phyloP scores from a whole-genome alignment of 805 yeast genomes.

The Ogataea pini region DNA sequence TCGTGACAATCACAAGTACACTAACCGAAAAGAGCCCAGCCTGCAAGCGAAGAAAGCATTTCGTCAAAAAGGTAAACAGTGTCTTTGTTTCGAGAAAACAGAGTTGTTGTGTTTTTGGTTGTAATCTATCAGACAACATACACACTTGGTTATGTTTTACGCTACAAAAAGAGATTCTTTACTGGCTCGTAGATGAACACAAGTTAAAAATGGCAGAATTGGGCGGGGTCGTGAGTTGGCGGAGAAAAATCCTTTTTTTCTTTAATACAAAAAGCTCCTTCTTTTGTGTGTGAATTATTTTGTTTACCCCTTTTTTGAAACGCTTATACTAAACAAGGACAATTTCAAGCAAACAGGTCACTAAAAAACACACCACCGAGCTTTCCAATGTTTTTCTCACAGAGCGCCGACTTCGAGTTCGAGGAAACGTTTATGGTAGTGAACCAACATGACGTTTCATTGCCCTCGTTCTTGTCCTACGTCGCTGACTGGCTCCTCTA shows the following conservation, averaged over 20 bases:
- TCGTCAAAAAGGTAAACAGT: not conserved
- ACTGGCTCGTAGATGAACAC: not conserved
- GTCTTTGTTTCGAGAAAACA: not conserved
- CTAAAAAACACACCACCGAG: not conserved
- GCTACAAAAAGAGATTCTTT: not conserved
- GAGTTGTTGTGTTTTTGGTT: not conserved
- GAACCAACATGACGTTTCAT: conserved; percentile 27
- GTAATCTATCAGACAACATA: too few relatives aligned
- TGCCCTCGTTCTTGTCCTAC: conserved; percentile 34
- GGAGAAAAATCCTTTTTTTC: too few relatives aligned
- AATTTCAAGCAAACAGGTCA: not conserved
- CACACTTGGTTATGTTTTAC: too few relatives aligned
- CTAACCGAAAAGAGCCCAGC: conserved; percentile 43
- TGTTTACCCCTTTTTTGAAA: not conserved
- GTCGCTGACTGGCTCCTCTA: conserved; percentile 36
- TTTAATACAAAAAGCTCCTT: not conserved
- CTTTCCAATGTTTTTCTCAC: conserved; percentile 19
- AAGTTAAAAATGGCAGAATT: not conserved
- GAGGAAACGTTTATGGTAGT: conserved; percentile 32
- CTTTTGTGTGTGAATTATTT: conserved; percentile 1
- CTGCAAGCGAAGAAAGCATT: conserved; percentile 29
- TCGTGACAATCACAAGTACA: not conserved
- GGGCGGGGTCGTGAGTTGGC: not conserved
- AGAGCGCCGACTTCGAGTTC: conserved; percentile 24
- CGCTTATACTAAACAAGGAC: not conserved